Evolutionary conservation across 345 rosid species (phyloP), one percentile per base, ranked within the genome.

Genomic region (Toxicodendron radicans): DNA sequence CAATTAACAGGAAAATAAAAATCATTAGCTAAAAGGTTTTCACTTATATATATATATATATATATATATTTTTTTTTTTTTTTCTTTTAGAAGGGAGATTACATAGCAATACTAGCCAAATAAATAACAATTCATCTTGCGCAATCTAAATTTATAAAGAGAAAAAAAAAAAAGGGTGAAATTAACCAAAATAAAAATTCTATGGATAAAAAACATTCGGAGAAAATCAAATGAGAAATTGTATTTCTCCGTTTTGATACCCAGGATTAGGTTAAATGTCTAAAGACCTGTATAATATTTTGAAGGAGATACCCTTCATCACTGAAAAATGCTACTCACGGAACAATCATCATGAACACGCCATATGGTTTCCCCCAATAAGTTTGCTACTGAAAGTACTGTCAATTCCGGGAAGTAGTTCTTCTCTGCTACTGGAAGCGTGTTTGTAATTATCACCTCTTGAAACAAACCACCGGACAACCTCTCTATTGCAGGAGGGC

Each of bases 321-420:
- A 87, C 74, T 83, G 88, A 63, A 87, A 87, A 76, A 87, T 87
- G 66, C 91, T 85, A 79, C 91, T 91, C 62, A 91, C 91, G 45
- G 97, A 89, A 83, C 90, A 84, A 78, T 91, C 97, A 81, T 88
- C 97, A 63, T 91, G 94, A 73, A 91, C 89, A 53, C 94, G 97
- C 97, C 94, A 91, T 64, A 91, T 90, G 14, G 97, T 91, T 85
- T 91, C 97, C 64, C 94, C 94, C 51, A 91, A 66, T 58, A 91
- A 86, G 81, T 91, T 91, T 57, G 97, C 97, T 59, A 91, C 91
- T 8, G 97, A 88, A 53, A 91, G 85, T 32, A 91, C 81, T 56
- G 94, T 90, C 43, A 91, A 70, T 81, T 91, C 92, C 2, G 97
- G 94, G 83, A 91, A 90, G 80, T 89, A 88, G 74, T 91, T 91